Evolutionary conservation across 1,284 basidiomycete genomes (phyloP).

Genomic region (Ganoderma boninense): DNA sequence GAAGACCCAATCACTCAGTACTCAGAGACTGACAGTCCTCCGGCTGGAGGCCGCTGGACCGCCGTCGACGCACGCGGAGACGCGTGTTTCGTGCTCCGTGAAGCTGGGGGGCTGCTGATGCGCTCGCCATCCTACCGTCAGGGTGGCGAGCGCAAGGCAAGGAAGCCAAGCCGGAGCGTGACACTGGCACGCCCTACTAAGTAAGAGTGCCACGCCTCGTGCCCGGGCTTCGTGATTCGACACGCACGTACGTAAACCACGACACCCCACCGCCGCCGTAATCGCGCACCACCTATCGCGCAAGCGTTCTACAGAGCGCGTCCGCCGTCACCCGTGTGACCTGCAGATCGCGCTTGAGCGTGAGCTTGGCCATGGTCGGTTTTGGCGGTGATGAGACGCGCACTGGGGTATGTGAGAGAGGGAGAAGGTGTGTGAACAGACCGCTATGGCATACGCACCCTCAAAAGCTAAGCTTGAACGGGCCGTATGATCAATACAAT

Average conservation of each 20-base stretch:
- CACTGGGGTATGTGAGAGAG: background rate
- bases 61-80: slow-evolving; percentile 1
- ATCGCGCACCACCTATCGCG: background rate
- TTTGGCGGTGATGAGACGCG: background rate
- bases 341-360: background rate
- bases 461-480: background rate
- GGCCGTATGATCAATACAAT: background rate
- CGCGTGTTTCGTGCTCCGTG: slow-evolving; percentile 11
- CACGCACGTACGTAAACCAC: slow-evolving; percentile 5
- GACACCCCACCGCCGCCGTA: slow-evolving; percentile 7
- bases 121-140: background rate
- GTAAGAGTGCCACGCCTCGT: background rate
- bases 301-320: background rate
- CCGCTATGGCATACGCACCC: background rate
- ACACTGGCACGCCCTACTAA: no score
- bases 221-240: background rate
- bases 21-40: background rate
- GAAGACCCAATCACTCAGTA: no score
- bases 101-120: background rate
- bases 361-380: background rate
- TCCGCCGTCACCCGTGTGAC: background rate
- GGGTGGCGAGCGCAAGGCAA: background rate
- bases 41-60: background rate
- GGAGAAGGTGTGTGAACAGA: background rate
- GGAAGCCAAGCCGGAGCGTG: background rate